phyloP scores from a whole-genome alignment of 139 green algal genomes.

The Nannochloris sp. region DNA sequence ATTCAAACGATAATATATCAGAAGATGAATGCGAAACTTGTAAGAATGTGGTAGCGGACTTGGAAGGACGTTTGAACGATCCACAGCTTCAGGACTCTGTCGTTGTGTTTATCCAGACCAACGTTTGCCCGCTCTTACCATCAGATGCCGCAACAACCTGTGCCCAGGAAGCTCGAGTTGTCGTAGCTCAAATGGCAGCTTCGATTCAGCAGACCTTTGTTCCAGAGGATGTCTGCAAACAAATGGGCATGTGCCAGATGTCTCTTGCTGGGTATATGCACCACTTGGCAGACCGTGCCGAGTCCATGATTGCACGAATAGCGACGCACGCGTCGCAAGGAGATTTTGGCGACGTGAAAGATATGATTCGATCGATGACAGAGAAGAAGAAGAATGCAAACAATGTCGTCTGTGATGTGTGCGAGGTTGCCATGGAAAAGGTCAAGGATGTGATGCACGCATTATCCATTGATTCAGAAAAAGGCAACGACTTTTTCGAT shows the following conservation, averaged over 20 bases:
- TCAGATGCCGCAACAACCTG: neutral
- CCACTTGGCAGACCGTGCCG: neutral
- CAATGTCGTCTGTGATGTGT: neutral
- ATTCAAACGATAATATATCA: too few species aligned
- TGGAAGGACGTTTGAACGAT: conserved; percentile 1
- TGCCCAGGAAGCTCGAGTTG: conserved; percentile 11
- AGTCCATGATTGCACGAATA: neutral
- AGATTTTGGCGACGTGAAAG: neutral
- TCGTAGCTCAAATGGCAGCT: conserved; percentile 4
- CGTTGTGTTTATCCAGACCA: neutral
- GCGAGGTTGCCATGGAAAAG: neutral
- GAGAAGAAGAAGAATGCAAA: neutral
- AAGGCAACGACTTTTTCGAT: neutral
- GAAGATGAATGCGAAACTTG: conserved; percentile 7
- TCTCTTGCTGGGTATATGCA: too few species aligned
- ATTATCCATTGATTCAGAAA: conserved; percentile 4
- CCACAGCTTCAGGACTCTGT: neutral
- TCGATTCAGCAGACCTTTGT: neutral
- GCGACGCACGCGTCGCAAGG: neutral
- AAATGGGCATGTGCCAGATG: conserved; percentile 12
- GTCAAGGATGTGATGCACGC: neutral
- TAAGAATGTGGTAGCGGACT: conserved; percentile 9
- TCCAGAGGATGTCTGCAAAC: conserved; percentile 12
- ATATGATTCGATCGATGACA: neutral
- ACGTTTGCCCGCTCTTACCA: conserved; percentile 3